Evolutionary conservation across 352 stramenopile genomes (phyloP), one percentile per base, ranked within the genome.

Genomic region (Globisporangium perplexum): DNA sequence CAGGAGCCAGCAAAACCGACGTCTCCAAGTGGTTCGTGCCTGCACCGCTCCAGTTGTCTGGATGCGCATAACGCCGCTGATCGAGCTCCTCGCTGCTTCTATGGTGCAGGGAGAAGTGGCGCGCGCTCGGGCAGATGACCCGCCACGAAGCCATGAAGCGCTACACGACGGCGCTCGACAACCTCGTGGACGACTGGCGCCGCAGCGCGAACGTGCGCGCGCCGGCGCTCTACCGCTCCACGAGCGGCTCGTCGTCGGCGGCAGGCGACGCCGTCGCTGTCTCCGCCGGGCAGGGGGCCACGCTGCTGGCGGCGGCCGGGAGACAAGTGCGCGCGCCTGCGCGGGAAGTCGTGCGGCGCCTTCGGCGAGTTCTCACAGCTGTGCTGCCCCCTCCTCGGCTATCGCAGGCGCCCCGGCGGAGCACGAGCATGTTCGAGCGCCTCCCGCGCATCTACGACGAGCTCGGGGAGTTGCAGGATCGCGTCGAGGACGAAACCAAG

Each of bases 101-200:
- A 7, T 24, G 11, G 7, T 17, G 2, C 31, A 63, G 74, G 76
- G 74, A 88, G 48, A 93, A 91, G 44, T 93, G 83, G 83, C 62
- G 70, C 22, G 72, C 72, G 22, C 62, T 93, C 8, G 83, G 78
- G n/a, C 48, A 50, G 14, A 83, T 86, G 72, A 85, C 73, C 7
- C 74, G 72, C 23, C 77, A 90, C 41, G 75, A 88, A 52, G 83
- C 83, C 55, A 93, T 90, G 83, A 82, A 83, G 53, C 63, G 69
- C 14, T 93, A 91, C 66, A 90, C 74, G 11, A 81, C 69, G 18
- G 71, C 66, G 33, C 69, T 93, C 20, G 83, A 93, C 55, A 88
- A 88, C 51, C 59, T 91, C 20, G 80, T 93, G 55, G 80, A 93
- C 55, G 77, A 89, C 60, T 93, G 80, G 80, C 72, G 80, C 33